A percentile compares a stretch with the other conserved stretches of the same genome.
Evolutionary conservation across 306 rosid species (phyloP).

Genomic region (Cucurbita pepo): DNA sequence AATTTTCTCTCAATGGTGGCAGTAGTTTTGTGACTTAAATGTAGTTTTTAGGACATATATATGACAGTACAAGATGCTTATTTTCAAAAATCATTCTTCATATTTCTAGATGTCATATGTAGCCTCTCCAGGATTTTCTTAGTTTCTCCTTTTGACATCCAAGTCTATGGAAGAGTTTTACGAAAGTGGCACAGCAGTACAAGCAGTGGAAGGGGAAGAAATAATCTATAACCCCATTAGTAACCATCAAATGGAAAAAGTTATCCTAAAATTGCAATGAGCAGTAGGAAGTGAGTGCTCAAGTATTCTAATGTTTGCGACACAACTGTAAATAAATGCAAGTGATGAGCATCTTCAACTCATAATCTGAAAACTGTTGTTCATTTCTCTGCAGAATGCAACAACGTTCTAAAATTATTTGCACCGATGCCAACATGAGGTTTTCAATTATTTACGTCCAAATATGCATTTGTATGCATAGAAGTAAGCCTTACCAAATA

Average conservation of each 20-base stretch:
- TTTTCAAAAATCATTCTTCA: no score
- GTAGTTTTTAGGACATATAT: no score
- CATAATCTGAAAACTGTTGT: neutral
- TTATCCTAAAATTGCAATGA: neutral
- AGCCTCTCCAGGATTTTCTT: no score
- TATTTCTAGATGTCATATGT: no score
- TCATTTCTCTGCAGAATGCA: neutral
- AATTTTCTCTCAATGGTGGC: no score
- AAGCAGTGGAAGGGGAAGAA: neutral
- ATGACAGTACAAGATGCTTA: no score
- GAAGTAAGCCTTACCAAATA: conserved; percentile 47
- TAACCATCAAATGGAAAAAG: neutral
- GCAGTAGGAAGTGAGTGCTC: neutral
- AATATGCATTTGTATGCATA: neutral
- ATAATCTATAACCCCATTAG: neutral
- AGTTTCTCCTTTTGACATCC: neutral
- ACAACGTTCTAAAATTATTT: neutral
- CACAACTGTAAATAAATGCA: neutral
- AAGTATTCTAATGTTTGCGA: neutral
- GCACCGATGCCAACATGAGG: neutral
- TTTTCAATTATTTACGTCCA: neutral
- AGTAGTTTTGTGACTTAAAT: no score
- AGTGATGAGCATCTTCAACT: neutral
- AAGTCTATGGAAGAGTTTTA: neutral
- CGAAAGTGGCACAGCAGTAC: neutral